These are phyloP conservation scores for Otatea glauca DNA, from an alignment of 176 grass and related monocot genomes.

Conservation along the genomic window DNA sequence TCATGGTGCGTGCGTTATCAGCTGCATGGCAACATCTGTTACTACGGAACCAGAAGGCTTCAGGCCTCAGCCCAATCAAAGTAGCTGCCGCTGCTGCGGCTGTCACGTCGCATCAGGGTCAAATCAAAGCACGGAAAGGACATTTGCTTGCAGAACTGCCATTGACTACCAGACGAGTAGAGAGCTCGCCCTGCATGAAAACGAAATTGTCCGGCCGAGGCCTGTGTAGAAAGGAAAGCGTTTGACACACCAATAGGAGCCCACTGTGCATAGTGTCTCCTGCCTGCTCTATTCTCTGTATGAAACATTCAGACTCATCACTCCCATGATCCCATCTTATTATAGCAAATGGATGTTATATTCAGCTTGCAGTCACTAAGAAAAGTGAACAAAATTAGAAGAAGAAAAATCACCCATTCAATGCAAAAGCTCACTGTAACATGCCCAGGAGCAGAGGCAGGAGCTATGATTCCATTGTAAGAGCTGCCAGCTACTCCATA, in stretches of 20 bases:
- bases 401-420: background rate
- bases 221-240: background rate
- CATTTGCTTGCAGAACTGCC: slow-evolving; percentile 41
- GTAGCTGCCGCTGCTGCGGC: background rate
- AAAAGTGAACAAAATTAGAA: background rate
- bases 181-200: background rate
- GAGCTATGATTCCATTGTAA: background rate
- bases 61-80: background rate
- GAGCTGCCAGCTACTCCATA: background rate
- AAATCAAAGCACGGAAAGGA: slow-evolving; percentile 21
- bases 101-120: slow-evolving; percentile 15
- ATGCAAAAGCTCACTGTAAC: background rate
- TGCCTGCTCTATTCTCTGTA: background rate
- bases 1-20: slow-evolving; percentile 8
- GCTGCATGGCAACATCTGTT: slow-evolving; percentile 12
- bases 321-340: background rate
- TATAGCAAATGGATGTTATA: background rate
- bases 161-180: slow-evolving; percentile 38
- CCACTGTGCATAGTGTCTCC: background rate
- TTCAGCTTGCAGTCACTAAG: background rate
- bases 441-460: background rate
- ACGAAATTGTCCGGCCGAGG: background rate
- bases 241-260: background rate
- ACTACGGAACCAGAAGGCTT: slow-evolving; percentile 1
- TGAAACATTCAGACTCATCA: background rate